A percentile compares a stretch with the other conserved stretches of the same genome.
Evolutionary conservation across 148 eudicot genomes (phyloP).

Genomic region (Arctostaphylos glauca): DNA sequence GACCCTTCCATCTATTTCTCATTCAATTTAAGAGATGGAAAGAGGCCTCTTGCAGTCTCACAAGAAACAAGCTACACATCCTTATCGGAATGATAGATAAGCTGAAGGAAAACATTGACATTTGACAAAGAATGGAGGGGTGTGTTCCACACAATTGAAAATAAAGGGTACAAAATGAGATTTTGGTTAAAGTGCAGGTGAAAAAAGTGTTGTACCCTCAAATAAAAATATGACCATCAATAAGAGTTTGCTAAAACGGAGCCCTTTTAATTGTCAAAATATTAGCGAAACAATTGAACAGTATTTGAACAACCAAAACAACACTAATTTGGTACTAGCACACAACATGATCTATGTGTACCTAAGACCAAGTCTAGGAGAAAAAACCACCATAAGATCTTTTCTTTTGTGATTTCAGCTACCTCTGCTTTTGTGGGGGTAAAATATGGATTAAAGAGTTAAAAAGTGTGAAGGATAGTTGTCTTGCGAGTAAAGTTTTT

Average conservation of each 20-base stretch:
- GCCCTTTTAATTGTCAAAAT: too few species aligned
- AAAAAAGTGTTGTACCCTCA: background rate
- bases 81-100: background rate
- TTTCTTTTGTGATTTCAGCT: background rate
- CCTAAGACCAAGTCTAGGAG: background rate
- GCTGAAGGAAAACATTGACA: background rate
- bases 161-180: background rate
- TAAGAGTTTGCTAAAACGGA: too few species aligned
- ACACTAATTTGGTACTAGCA: too few species aligned
- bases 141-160: background rate
- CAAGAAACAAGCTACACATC: background rate
- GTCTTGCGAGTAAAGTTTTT: too few species aligned
- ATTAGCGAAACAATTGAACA: too few species aligned
- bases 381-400: background rate
- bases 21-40: background rate
- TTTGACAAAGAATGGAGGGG: background rate
- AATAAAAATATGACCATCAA: background rate
- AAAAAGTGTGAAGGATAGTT: too few species aligned
- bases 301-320: too few species aligned
- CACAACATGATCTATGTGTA: too few species aligned
- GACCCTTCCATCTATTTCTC: too few species aligned
- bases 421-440: background rate
- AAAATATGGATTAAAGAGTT: too few species aligned
- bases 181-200: background rate
- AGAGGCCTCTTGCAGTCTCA: background rate